Conservation (phyloP, 1,284 basidiomycete species). For the Ustilago cynodontis region DNA sequence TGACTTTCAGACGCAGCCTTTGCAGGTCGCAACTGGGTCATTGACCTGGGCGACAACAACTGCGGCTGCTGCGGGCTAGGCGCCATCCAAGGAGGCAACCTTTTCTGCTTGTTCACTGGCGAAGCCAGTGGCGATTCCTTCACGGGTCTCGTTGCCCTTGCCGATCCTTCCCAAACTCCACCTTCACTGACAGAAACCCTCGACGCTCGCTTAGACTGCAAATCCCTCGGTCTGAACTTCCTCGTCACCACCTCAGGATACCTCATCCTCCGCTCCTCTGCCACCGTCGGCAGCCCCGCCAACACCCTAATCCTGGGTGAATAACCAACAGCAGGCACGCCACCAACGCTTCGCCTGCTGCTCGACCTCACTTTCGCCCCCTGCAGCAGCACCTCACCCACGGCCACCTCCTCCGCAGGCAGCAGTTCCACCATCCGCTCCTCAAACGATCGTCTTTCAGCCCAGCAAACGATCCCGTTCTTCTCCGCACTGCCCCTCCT, state of each 20-base stretch:
- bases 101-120: slow-evolving; percentile 21
- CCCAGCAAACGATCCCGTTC: slow-evolving; percentile 48
- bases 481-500: slow-evolving; percentile 14
- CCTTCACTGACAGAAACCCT: slow-evolving; percentile 25
- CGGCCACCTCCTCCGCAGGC: slow-evolving; percentile 27
- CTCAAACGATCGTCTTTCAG: slow-evolving; percentile 27
- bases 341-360: background rate
- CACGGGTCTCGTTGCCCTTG: background rate
- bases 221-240: slow-evolving; percentile 35
- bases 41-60: slow-evolving; percentile 26
- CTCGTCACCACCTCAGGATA: slow-evolving; percentile 9
- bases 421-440: slow-evolving; percentile 19
- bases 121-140: slow-evolving; percentile 21
- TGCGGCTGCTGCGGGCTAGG: slow-evolving; percentile 19
- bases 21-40: slow-evolving; percentile 1
- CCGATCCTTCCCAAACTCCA: slow-evolving; percentile 23
- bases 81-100: slow-evolving; percentile 50
- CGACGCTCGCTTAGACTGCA: slow-evolving; percentile 23
- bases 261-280: slow-evolving; percentile 35
- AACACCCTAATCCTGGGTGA: slow-evolving; percentile 44
- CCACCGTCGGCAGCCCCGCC: slow-evolving; percentile 39
- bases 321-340: slow-evolving; percentile 15
- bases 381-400: slow-evolving; percentile 37
- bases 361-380: slow-evolving; percentile 1
- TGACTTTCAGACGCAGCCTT: slow-evolving; percentile 19